Evolutionary conservation across 768 basidiomycete species (phyloP), one percentile per base, ranked within the genome.

Genomic region (Termitomyces bulborhizus): DNA sequence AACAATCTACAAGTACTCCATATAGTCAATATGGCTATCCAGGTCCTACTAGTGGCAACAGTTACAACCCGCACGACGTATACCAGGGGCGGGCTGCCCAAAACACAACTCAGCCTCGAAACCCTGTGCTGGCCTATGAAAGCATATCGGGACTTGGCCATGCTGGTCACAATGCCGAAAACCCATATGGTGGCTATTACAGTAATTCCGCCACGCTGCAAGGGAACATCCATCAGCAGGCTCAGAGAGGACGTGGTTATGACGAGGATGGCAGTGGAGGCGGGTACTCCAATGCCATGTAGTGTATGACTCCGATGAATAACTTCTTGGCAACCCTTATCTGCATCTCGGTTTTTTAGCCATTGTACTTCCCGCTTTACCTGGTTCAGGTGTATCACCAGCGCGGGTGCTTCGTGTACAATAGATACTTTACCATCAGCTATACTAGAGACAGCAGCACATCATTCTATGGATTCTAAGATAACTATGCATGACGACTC

Each of bases 1-100:
- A 79, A 46, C 75, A 78, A 41, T 42, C 59, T 51, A 50, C 62
- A 12, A 55, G 37, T 41, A 56, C 51, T 21, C 55, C 57, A 51
- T 58, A 64, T 48, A 55, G 58, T 32, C 55, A 53, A 51, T 58
- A 64, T 51, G 56, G 58, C 36, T 46, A 64, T 42, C 9, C 61
- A 46, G 45, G 60, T 54, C 54, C 48, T 39, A 44, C 29, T 9
- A 55, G 67, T 56, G 49, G 57, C 47, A 71, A 69, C 53, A 72
- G 60, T 61, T 77, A 75, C 54, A 78, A 83, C 58, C 65, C 73
- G n/a, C 76, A 77, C 52, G 82, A 82, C 59, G 74, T 79, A 47
- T 84, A 86, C 63, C 77, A 78, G 65, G 77, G 77, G 58, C 76
- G 76, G 48, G 73, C 73, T 57, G 36, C 60, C n/a, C 57, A 51